phyloP scores from a whole-genome alignment of 1,139 yeast species.

The Kurtzmaniella quercitrusa region DNA sequence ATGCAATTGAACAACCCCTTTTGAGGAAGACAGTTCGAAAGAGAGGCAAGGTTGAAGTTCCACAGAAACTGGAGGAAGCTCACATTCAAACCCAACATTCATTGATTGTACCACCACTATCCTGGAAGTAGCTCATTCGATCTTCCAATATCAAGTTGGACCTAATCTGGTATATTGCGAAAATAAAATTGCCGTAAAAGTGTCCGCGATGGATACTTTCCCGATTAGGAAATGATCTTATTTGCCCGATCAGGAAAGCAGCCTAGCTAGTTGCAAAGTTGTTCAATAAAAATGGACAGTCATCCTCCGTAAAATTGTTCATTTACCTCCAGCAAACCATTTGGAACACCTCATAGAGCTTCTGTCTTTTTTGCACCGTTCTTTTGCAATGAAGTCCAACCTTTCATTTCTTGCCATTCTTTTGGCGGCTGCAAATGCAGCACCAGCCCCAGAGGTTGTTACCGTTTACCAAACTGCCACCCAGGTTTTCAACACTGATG shows the following conservation, averaged over 20 bases:
- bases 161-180: background rate
- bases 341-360: background rate
- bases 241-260: background rate
- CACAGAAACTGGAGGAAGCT: too few relatives aligned
- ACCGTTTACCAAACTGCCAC: conserved; percentile 26
- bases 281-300: conserved; percentile 1
- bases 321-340: conserved; percentile 2
- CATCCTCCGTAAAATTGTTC: conserved; percentile 8
- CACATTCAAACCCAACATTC: too few relatives aligned
- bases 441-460: conserved; percentile 26
- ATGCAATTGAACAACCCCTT: too few relatives aligned
- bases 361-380: background rate
- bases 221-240: background rate
- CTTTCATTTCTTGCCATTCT: conserved; percentile 4
- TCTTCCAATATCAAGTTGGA: background rate
- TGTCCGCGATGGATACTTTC: background rate
- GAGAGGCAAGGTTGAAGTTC: too few relatives aligned
- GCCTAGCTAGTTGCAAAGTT: conserved; percentile 6
- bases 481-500: conserved; percentile 12
- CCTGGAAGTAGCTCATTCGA: too few relatives aligned
- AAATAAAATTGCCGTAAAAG: background rate
- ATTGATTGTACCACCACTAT: too few relatives aligned
- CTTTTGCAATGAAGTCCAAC: conserved; percentile 6
- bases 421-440: conserved; percentile 12
- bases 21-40: too few relatives aligned